Percentiles rank a stretch among this genome's conserved stretches.
Evolutionary conservation across 495 filamentous ascomycete species (phyloP).

Genomic region (Aspergillus asperescens): DNA sequence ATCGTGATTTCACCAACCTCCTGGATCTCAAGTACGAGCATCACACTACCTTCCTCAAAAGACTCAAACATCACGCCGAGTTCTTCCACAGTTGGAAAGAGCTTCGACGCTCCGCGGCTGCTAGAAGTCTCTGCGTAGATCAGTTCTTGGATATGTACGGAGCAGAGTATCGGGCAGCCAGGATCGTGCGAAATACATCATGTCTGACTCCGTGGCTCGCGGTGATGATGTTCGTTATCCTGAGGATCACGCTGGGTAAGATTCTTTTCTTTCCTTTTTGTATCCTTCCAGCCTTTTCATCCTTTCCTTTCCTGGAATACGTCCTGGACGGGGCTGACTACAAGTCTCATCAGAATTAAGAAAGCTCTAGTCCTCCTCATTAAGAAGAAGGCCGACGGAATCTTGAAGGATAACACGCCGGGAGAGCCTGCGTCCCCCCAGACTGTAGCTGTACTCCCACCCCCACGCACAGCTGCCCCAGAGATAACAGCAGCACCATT

Average conservation of each 20-base stretch:
- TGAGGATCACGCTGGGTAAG: constrained; percentile 10
- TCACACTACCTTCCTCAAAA: constrained; percentile 6
- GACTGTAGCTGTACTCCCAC: too few relatives aligned
- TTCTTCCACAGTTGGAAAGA: constrained; percentile 2
- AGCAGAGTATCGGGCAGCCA: constrained; percentile 9
- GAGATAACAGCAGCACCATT: neutral
- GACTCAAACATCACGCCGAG: neutral
- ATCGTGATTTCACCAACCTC: constrained; percentile 15
- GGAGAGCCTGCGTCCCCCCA: neutral
- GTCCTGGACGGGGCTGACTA: neutral
- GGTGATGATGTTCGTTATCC: constrained; percentile 6
- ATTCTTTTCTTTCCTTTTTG: neutral
- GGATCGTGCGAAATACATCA: constrained; percentile 8
- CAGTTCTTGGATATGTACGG: constrained; percentile 6
- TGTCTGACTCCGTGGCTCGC: constrained; percentile 6
- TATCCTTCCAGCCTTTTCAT: neutral
- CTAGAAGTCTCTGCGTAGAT: neutral
- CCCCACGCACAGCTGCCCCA: neutral
- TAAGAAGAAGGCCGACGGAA: neutral
- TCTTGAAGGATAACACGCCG: neutral
- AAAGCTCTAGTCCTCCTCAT: neutral
- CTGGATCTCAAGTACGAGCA: constrained; percentile 5
- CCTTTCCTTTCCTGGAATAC: neutral
- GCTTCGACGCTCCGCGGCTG: neutral
- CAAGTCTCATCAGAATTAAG: neutral